These are phyloP conservation scores for Cymbopogon citratus DNA, from an alignment of 176 grass and related monocot species.

Conservation along the genomic window DNA sequence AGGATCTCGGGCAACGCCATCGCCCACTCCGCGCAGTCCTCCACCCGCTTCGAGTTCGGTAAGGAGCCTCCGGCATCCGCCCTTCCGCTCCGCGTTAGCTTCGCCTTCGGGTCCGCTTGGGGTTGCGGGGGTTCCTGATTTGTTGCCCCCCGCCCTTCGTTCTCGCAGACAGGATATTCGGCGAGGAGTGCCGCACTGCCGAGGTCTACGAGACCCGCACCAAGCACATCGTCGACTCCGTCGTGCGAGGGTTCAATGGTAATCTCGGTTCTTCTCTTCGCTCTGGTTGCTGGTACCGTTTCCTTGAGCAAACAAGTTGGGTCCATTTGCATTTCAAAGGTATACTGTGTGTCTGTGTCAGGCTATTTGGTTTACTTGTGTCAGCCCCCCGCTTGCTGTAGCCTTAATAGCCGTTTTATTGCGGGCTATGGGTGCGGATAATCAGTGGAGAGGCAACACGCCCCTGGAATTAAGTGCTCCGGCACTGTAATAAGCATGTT, in stretches of 20 bases:
- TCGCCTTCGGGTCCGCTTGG: neutral
- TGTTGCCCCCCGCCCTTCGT: neutral
- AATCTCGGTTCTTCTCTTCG: neutral
- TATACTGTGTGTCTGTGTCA: neutral
- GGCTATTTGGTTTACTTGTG: neutral
- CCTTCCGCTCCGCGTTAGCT: neutral
- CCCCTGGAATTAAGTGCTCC: neutral
- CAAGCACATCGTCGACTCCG: slow-evolving; percentile 72
- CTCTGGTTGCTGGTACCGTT: neutral
- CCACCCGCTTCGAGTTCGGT: slow-evolving; percentile 85
- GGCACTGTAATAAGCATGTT: neutral
- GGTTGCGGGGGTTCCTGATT: neutral
- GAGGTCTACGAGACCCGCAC: slow-evolving; percentile 63
- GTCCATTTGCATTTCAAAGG: neutral
- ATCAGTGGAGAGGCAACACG: neutral
- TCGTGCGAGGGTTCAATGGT: slow-evolving; percentile 84
- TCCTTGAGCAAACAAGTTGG: neutral
- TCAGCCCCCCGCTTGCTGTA: neutral
- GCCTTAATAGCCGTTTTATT: neutral
- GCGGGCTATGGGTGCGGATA: neutral
- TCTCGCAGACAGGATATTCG: slow-evolving; percentile 62
- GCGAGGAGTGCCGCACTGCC: slow-evolving; percentile 57
- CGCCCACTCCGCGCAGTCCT: slow-evolving; percentile 43
- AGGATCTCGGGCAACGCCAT: slow-evolving; percentile 68
- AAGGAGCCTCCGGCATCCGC: neutral